Conservation (phyloP, 192 early-diverging fungal species). For the Umbelopsis isabellina region DNA sequence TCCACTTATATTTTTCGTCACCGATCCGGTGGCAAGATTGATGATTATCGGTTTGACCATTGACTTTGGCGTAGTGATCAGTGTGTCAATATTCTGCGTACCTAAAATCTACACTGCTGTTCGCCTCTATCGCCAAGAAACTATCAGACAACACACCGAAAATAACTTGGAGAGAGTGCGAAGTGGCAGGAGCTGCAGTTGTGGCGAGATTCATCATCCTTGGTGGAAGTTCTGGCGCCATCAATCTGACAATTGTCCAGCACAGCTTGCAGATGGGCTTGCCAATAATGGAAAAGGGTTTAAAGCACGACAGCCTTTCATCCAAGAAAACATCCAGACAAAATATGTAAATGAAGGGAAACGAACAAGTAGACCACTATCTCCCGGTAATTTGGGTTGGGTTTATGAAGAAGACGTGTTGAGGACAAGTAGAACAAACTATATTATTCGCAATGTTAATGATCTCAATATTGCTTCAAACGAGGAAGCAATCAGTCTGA, state of each 20-base stretch:
- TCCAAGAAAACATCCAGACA: not conserved
- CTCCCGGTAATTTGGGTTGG: not conserved
- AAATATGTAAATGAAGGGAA: not conserved
- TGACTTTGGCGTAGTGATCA: slow-evolving; percentile 19
- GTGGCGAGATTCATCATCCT: slow-evolving; percentile 2
- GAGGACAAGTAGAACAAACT: not conserved
- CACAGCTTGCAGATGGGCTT: not conserved
- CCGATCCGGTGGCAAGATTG: not conserved
- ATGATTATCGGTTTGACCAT: slow-evolving; percentile 23
- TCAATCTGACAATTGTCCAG: not conserved
- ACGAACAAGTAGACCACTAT: not conserved
- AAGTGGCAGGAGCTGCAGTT: slow-evolving; percentile 1
- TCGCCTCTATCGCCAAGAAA: slow-evolving; percentile 19
- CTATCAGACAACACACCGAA: not conserved
- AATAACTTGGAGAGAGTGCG: not conserved
- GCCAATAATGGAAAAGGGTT: too few relatives aligned
- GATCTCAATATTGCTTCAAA: not conserved
- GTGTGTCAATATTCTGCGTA: slow-evolving; percentile 20
- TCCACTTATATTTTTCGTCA: slow-evolving; percentile 20
- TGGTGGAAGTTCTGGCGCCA: slow-evolving; percentile 21
- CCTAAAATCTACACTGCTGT: slow-evolving; percentile 19
- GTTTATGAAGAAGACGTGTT: slow-evolving; percentile 9
- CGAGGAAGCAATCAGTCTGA: not conserved
- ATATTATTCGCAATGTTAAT: not conserved
- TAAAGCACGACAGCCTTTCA: too few relatives aligned